phyloP scores from a whole-genome alignment of 2,329 filamentous ascomycete species.

The Cadophora sp. region DNA sequence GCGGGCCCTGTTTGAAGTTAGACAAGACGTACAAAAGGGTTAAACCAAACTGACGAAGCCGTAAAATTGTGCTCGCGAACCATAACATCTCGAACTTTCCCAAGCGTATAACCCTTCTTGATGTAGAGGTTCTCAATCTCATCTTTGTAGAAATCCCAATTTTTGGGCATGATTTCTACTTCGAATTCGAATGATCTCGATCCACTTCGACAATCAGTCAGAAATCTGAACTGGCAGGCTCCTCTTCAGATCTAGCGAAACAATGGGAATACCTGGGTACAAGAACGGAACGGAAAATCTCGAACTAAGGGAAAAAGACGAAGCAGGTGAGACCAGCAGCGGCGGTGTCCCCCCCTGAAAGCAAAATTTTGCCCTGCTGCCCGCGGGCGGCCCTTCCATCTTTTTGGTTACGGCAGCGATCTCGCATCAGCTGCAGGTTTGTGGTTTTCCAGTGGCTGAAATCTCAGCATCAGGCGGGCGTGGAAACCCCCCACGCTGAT shows the following conservation, averaged over 20 bases:
- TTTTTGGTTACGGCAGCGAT: neutral
- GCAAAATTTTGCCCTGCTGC: neutral
- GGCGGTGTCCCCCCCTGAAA: neutral
- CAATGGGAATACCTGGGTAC: neutral
- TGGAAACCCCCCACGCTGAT: conserved; percentile 2
- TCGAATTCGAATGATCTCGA: neutral
- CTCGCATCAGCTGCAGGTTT: conserved; percentile 13
- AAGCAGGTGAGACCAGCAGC: conserved; percentile 1
- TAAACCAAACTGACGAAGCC: conserved; percentile 25
- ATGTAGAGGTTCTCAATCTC: conserved; percentile 31
- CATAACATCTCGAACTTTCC: conserved; percentile 28
- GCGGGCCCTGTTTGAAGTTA: conserved; percentile 14
- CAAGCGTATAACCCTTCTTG: conserved; percentile 21
- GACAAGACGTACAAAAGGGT: neutral
- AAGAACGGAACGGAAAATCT: conserved; percentile 14
- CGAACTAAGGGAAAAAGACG: neutral
- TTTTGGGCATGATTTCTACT: conserved; percentile 18
- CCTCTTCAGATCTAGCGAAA: neutral
- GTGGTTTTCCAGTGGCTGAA: conserved; percentile 15
- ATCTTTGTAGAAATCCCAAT: conserved; percentile 29
- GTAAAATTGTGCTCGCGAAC: conserved; percentile 23
- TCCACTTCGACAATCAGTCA: neutral
- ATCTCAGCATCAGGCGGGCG: conserved; percentile 9
- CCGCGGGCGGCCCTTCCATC: neutral
- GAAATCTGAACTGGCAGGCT: neutral